phyloP scores from a whole-genome alignment of 1,284 basidiomycete genomes.

The Fomitopsis pinicola region DNA sequence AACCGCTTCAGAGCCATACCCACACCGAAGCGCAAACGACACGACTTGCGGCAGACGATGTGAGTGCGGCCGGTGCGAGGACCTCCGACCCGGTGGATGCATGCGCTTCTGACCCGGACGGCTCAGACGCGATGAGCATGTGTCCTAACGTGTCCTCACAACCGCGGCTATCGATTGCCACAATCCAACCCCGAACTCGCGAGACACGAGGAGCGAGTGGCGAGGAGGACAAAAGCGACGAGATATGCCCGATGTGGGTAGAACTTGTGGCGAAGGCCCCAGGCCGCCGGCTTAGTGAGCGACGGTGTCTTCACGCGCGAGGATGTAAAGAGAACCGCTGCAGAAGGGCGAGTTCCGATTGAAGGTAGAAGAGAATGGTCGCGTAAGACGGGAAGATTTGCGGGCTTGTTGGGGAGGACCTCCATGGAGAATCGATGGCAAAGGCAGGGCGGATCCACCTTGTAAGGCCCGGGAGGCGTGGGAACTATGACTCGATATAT shows the following conservation, averaged over 20 bases:
- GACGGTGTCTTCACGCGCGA: neutral
- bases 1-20: neutral
- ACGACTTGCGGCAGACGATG: neutral
- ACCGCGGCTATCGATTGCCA: neutral
- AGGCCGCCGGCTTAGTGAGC: neutral
- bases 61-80: neutral
- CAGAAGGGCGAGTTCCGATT: neutral
- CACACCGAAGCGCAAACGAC: neutral
- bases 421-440: neutral
- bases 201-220: neutral
- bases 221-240: neutral
- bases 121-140: neutral
- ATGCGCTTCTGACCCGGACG: neutral
- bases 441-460: neutral
- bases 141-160: neutral
- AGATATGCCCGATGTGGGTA: constrained; percentile 1
- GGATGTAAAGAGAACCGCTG: neutral
- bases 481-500: constrained; percentile 13
- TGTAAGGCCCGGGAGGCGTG: constrained; percentile 11
- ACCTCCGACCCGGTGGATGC: neutral
- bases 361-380: neutral
- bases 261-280: neutral
- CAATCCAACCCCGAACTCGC: neutral
- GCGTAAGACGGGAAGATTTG: neutral
- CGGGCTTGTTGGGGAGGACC: neutral